These are phyloP conservation scores for Termitomyces sp. DNA, from an alignment of 768 basidiomycete species.

Conservation along the genomic window DNA sequence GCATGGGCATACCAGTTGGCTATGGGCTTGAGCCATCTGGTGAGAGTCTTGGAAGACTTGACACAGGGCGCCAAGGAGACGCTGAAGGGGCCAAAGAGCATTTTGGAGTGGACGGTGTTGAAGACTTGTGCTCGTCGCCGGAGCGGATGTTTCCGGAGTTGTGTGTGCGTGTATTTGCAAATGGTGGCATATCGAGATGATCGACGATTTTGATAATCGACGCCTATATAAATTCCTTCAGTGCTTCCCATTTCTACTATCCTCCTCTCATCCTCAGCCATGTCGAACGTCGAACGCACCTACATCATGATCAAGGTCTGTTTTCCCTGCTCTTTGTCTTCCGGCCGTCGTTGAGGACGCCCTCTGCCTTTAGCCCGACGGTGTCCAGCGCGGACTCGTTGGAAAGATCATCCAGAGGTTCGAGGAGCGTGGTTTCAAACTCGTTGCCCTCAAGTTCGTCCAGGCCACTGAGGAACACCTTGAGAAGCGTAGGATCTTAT, in stretches of 20 bases:
- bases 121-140: slow-evolving; percentile 3
- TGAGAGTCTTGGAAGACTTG: slow-evolving; percentile 65
- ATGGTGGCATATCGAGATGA: slow-evolving; percentile 32
- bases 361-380: slow-evolving; percentile 73
- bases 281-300: slow-evolving; percentile 83
- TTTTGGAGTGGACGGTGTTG: slow-evolving; percentile 26
- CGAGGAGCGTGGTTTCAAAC: slow-evolving; percentile 98
- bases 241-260: slow-evolving; percentile 16
- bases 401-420: slow-evolving; percentile 96
- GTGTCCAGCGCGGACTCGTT: slow-evolving; percentile 94
- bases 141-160: slow-evolving; percentile 39
- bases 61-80: slow-evolving; percentile 76
- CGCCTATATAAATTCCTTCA: slow-evolving; percentile 13
- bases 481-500: slow-evolving; percentile 67
- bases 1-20: slow-evolving; percentile 81
- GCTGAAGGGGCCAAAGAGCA: slow-evolving; percentile 62
- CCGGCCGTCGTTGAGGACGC: slow-evolving; percentile 12
- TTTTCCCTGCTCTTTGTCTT: background rate
- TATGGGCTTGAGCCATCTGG: slow-evolving; percentile 69
- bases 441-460: slow-evolving; percentile 90
- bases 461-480: slow-evolving; percentile 81
- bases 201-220: slow-evolving; percentile 32
- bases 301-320: slow-evolving; percentile 99
- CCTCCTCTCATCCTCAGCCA: slow-evolving; percentile 34
- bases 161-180: slow-evolving; percentile 46